Percentiles rank a stretch among this genome's conserved stretches.
phyloP scores from a whole-genome alignment of 352 stramenopile species.

The Blastocystis sp. region DNA sequence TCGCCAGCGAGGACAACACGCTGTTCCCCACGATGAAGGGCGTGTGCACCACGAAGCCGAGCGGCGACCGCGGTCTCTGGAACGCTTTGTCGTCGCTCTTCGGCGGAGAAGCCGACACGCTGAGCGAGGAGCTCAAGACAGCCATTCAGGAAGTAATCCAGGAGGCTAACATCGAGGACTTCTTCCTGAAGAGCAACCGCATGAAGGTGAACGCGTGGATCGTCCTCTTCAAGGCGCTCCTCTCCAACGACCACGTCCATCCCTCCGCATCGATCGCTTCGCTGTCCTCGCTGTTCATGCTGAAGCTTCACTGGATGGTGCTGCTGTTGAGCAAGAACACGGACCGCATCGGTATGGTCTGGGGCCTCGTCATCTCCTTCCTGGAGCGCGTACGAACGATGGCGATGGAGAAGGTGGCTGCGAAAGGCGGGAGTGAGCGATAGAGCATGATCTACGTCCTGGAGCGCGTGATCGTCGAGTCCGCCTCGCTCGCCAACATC shows the following conservation, averaged over 20 bases:
- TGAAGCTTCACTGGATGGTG: conserved; percentile 44
- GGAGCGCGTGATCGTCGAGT: conserved; percentile 5
- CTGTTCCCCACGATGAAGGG: neutral
- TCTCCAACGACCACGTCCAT: conserved; percentile 8
- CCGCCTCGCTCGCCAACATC: conserved; percentile 4
- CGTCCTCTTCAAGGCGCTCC: conserved; percentile 33
- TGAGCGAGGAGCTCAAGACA: neutral
- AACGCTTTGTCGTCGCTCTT: conserved; percentile 22
- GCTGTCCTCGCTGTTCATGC: neutral
- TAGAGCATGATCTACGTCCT: conserved; percentile 34
- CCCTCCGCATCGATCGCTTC: neutral
- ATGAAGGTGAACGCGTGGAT: conserved; percentile 45
- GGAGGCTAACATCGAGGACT: conserved; percentile 3
- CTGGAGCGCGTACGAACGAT: conserved; percentile 6
- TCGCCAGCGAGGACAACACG: neutral
- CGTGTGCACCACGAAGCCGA: neutral
- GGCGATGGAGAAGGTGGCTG: neutral
- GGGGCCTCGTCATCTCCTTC: conserved; percentile 34
- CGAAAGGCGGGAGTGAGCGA: neutral
- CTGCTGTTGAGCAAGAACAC: conserved; percentile 39
- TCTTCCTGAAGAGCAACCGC: conserved; percentile 29
- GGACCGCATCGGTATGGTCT: conserved; percentile 26
- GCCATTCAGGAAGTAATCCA: neutral
- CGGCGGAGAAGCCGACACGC: neutral
- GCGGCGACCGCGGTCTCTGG: conserved; percentile 23